Conservation (phyloP, 2,329 filamentous ascomycete genomes). For the Aspergillus arachidicola region DNA sequence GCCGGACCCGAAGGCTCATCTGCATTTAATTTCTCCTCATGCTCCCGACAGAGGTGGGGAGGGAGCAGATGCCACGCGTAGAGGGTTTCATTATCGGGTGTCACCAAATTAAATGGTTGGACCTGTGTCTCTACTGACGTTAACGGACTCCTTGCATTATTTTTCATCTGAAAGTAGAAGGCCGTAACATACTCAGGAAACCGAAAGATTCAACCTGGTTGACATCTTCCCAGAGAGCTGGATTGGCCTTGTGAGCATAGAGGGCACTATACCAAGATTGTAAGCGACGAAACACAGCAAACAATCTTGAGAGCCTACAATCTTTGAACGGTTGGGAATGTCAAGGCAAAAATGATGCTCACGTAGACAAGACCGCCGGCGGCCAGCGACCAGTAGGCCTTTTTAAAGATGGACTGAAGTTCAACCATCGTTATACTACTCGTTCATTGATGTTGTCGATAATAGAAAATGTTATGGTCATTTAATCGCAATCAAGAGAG, state of each 20-base stretch:
- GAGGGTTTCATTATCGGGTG: constrained; percentile 73
- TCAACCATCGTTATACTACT: constrained; percentile 32
- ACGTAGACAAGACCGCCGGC: constrained; percentile 67
- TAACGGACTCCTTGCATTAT: not conserved
- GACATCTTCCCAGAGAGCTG: constrained; percentile 70
- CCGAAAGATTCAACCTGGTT: constrained; percentile 80
- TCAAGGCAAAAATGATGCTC: constrained; percentile 65
- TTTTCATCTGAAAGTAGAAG: not conserved
- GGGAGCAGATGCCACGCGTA: constrained; percentile 93
- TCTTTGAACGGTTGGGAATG: constrained; percentile 73
- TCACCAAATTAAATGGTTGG: constrained; percentile 77
- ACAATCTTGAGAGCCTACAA: constrained; percentile 60
- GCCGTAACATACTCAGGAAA: constrained; percentile 69
- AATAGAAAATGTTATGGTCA: not conserved
- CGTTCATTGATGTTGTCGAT: not conserved
- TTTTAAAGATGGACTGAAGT: constrained; percentile 51
- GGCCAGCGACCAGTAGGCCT: constrained; percentile 59
- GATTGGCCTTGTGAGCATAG: constrained; percentile 81
- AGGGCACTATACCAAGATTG: constrained; percentile 61
- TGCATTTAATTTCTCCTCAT: constrained; percentile 65
- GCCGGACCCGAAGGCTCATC: constrained; percentile 57
- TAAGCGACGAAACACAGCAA: constrained; percentile 1
- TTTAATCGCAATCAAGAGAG: not conserved
- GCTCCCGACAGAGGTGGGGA: constrained; percentile 70
- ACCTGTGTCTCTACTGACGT: constrained; percentile 72